A percentile compares a stretch with the other conserved stretches of the same genome.
These are phyloP conservation scores for Solanum appendiculatum DNA, from an alignment of 257 asterid species.

Conservation along the genomic window DNA sequence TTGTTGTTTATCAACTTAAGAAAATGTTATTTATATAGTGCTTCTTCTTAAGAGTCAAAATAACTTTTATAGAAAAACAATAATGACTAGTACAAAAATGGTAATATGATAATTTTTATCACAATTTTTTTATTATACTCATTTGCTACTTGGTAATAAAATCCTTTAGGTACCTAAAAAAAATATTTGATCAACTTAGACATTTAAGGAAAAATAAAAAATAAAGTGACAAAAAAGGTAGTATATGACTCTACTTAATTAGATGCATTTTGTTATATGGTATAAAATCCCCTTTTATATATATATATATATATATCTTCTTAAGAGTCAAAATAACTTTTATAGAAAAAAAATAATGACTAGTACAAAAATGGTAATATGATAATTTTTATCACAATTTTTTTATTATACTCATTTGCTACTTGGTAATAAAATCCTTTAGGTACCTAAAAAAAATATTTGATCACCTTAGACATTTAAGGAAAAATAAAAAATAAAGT, in stretches of 20 bases:
- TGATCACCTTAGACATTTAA: neutral
- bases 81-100: no score
- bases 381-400: neutral
- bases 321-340: neutral
- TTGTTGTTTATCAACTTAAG: neutral
- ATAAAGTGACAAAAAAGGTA: neutral
- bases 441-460: neutral
- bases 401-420: neutral
- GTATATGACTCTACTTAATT: neutral
- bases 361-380: no score
- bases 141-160: neutral
- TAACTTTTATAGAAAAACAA: neutral
- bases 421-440: neutral
- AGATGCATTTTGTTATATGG: neutral
- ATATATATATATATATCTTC: no score
- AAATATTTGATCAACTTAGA: neutral
- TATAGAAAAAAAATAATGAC: neutral
- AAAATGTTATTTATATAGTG: neutral
- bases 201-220: neutral
- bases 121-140: neutral
- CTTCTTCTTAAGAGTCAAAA: neutral
- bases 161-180: neutral
- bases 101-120: no score
- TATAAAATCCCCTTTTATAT: neutral
- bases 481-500: neutral